phyloP scores from a whole-genome alignment of 192 early-diverging fungal genomes.

The Coemansia sp. region DNA sequence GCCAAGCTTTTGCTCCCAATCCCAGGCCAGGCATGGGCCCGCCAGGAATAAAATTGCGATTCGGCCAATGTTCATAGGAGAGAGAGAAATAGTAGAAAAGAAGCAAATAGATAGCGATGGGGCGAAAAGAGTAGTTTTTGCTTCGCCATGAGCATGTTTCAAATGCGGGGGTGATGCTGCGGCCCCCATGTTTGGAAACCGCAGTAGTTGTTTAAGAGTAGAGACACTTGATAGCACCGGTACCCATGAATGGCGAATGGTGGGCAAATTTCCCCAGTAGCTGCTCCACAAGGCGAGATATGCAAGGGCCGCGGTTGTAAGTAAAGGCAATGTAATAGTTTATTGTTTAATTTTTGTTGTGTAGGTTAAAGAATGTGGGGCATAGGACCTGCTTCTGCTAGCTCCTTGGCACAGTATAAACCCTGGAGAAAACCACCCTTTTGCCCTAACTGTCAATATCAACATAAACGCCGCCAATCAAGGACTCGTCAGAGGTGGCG shows the following conservation, averaged over 20 bases:
- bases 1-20: constrained; percentile 26
- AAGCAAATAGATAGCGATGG: neutral
- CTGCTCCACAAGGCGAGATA: neutral
- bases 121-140: neutral
- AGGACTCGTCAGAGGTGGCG: neutral
- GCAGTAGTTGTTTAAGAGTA: neutral
- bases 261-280: neutral
- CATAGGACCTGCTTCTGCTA: neutral
- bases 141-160: neutral
- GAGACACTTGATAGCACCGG: neutral
- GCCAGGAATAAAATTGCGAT: constrained; percentile 7
- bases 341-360: neutral
- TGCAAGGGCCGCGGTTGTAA: too few relatives aligned
- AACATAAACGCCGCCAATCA: neutral
- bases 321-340: neutral
- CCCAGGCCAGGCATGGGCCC: constrained; percentile 13
- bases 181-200: neutral
- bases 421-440: neutral
- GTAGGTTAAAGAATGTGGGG: neutral
- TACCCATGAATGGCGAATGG: neutral
- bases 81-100: neutral
- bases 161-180: neutral
- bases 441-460: neutral
- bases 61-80: neutral
- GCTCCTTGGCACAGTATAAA: neutral